These are phyloP conservation scores for Phellopilus nigrolimitatus DNA, from an alignment of 1,284 basidiomycete genomes.

Conservation along the genomic window DNA sequence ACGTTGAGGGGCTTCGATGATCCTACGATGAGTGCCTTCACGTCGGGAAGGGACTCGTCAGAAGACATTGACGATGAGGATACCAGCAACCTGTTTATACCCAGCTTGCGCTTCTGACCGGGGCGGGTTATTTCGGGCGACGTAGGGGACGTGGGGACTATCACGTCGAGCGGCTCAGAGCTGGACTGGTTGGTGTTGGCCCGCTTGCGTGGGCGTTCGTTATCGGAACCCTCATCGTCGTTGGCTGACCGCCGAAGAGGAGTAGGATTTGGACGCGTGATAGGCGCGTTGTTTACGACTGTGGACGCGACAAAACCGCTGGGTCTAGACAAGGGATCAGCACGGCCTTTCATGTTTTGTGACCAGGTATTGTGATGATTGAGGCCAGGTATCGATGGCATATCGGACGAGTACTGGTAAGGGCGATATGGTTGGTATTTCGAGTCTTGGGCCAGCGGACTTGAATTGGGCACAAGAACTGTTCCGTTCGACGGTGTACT, in stretches of 20 bases:
- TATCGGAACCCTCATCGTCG: slow-evolving; percentile 38
- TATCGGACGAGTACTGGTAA: slow-evolving; percentile 30
- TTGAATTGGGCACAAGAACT: slow-evolving; percentile 71
- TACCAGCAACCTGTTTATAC: slow-evolving; percentile 31
- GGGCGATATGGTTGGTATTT: slow-evolving; percentile 23
- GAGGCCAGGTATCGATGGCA: slow-evolving; percentile 38
- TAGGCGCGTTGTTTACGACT: slow-evolving; percentile 23
- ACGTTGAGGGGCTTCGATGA: slow-evolving; percentile 49
- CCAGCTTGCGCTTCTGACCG: slow-evolving; percentile 43
- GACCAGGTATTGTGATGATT: slow-evolving; percentile 35
- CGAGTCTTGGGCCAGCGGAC: slow-evolving; percentile 45
- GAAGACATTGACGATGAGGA: slow-evolving; percentile 45
- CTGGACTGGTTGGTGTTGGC: slow-evolving; percentile 45
- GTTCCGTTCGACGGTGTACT: slow-evolving; percentile 40
- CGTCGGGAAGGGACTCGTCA: slow-evolving; percentile 59
- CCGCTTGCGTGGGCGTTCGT: slow-evolving; percentile 66
- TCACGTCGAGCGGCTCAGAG: slow-evolving; percentile 37
- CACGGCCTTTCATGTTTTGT: slow-evolving; percentile 31
- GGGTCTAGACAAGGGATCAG: slow-evolving; percentile 56
- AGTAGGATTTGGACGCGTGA: slow-evolving; percentile 38
- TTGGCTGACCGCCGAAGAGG: slow-evolving; percentile 32
- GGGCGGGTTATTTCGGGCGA: slow-evolving; percentile 54
- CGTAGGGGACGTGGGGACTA: slow-evolving; percentile 35
- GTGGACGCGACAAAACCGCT: slow-evolving; percentile 50
- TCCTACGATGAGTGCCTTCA: slow-evolving; percentile 34